These are phyloP conservation scores for Priceomyces castillae DNA, from an alignment of 805 yeast species.

Conservation along the genomic window DNA sequence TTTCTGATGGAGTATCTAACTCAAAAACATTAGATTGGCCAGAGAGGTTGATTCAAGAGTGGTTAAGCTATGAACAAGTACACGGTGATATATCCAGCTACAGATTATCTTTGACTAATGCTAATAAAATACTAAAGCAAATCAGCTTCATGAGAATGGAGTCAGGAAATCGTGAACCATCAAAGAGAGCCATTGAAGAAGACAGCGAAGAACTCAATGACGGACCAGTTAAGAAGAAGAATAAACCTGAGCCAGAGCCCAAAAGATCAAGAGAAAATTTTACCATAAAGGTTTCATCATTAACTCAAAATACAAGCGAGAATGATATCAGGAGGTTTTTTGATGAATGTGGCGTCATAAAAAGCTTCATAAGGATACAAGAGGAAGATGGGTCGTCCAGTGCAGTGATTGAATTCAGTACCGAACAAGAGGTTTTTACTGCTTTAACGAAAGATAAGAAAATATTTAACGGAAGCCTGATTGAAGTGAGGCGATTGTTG, in stretches of 20 bases:
- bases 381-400: conserved; percentile 16
- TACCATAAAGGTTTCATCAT: conserved; percentile 51
- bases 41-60: conserved; percentile 46
- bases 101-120: conserved; percentile 19
- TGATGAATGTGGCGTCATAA: conserved; percentile 58
- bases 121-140: conserved; percentile 20
- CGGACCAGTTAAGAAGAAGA: conserved; percentile 7
- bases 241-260: conserved; percentile 8
- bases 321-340: conserved; percentile 44
- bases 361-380: conserved; percentile 26
- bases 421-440: conserved; percentile 46
- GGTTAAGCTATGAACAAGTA: conserved; percentile 34
- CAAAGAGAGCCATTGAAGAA: conserved; percentile 10
- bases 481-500: conserved; percentile 45
- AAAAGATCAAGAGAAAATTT: conserved; percentile 57
- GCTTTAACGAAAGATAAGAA: conserved; percentile 63
- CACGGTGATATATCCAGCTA: conserved; percentile 26
- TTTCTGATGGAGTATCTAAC: conserved; percentile 29
- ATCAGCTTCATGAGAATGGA: conserved; percentile 5
- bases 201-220: conserved; percentile 2
- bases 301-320: conserved; percentile 43
- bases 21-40: conserved; percentile 46
- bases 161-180: conserved; percentile 8
- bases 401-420: conserved; percentile 60
- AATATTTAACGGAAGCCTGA: conserved; percentile 36